A percentile compares a stretch with the other conserved stretches of the same genome.
phyloP scores from a whole-genome alignment of 352 stramenopile genomes.

The Phytophthora melonis region DNA sequence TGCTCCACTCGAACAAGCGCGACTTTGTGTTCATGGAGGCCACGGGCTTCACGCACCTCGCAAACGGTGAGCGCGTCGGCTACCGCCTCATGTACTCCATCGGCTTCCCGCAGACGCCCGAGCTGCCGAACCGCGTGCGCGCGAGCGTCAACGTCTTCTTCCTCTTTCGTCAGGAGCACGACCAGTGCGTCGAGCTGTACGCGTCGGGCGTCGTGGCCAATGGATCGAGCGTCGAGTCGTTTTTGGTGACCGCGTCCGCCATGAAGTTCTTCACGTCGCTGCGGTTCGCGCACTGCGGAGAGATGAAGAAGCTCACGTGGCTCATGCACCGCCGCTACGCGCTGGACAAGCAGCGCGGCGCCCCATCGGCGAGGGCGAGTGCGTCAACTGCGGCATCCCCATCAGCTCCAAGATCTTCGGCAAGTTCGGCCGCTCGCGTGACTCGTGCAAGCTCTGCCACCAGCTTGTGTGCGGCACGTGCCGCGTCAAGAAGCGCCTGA shows the following conservation, averaged over 20 bases:
- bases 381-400: conserved; percentile 38
- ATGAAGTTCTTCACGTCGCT: conserved; percentile 47
- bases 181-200: conserved; percentile 43
- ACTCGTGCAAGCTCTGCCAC: conserved; percentile 51
- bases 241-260: conserved; percentile 34
- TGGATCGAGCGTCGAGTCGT: conserved; percentile 37
- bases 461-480: conserved; percentile 42
- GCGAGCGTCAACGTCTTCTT: conserved; percentile 45
- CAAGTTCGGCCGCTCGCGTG: conserved; percentile 40
- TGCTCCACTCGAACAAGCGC: conserved; percentile 42
- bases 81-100: conserved; percentile 57
- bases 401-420: conserved; percentile 47
- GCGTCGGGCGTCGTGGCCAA: conserved; percentile 37
- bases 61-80: conserved; percentile 44
- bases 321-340: conserved; percentile 43
- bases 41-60: conserved; percentile 42
- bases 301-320: conserved; percentile 58
- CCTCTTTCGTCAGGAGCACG: conserved; percentile 42
- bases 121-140: conserved; percentile 40
- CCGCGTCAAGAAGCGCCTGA: conserved; percentile 47
- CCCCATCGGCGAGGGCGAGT: conserved; percentile 35
- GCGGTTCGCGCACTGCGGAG: conserved; percentile 43
- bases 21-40: conserved; percentile 56
- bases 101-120: conserved; percentile 41
- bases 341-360: conserved; percentile 36